These are phyloP conservation scores for Sclerospora graminicola DNA, from an alignment of 352 stramenopile species.

Conservation along the genomic window DNA sequence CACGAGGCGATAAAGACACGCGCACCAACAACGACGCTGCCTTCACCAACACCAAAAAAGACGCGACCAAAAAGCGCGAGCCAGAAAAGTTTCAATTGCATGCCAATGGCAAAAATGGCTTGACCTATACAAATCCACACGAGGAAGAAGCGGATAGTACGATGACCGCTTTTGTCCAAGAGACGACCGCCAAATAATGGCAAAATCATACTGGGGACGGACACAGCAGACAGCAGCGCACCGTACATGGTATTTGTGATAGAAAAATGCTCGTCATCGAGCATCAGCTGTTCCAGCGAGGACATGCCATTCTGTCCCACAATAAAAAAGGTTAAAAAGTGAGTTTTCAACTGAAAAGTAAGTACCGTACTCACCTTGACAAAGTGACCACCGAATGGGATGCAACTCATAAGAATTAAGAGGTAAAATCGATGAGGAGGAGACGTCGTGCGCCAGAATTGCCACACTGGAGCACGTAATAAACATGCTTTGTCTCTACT, in stretches of 20 bases:
- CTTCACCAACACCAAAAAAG: slow-evolving; percentile 76
- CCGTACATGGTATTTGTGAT: slow-evolving; percentile 84
- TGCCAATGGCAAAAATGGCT: slow-evolving; percentile 66
- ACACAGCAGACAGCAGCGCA: slow-evolving; percentile 67
- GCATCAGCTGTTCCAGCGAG: slow-evolving; percentile 70
- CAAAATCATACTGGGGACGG: slow-evolving; percentile 77
- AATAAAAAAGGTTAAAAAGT: background rate
- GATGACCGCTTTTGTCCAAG: slow-evolving; percentile 69
- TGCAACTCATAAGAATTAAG: slow-evolving; percentile 75
- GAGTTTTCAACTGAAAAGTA: background rate
- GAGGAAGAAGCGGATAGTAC: slow-evolving; percentile 72
- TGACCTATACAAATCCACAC: slow-evolving; percentile 75
- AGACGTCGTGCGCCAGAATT: slow-evolving; percentile 64
- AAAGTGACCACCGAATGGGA: slow-evolving; percentile 81
- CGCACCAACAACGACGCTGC: slow-evolving; percentile 67
- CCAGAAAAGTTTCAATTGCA: slow-evolving; percentile 66
- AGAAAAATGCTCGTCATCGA: slow-evolving; percentile 60
- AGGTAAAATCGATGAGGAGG: slow-evolving; percentile 68
- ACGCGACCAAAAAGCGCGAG: slow-evolving; percentile 70
- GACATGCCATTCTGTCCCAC: slow-evolving; percentile 64
- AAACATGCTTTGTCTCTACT: slow-evolving; percentile 16
- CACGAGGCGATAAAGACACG: slow-evolving; percentile 79
- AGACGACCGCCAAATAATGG: slow-evolving; percentile 65
- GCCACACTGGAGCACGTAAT: slow-evolving; percentile 32
- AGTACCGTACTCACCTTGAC: slow-evolving; percentile 39